phyloP scores from a whole-genome alignment of 305 asterid genomes.

The Stenogyne calaminthoides region DNA sequence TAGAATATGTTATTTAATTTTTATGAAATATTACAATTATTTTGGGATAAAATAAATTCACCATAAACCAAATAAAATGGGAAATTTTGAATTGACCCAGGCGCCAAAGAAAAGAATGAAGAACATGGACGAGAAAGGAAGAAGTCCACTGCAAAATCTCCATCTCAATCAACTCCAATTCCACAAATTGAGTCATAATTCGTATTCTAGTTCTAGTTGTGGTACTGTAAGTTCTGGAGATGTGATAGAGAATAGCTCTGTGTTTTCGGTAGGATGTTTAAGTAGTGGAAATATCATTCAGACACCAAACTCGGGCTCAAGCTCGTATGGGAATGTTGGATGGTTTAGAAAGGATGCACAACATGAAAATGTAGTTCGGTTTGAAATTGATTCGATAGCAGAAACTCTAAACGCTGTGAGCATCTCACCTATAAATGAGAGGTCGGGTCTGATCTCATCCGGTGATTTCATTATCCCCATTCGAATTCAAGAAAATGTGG shows the following conservation, averaged over 20 bases:
- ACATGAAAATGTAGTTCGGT: constrained; percentile 26
- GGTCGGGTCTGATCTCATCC: constrained; percentile 24
- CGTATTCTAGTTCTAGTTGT: constrained; percentile 6
- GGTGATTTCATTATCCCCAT: constrained; percentile 18
- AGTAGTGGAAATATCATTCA: constrained; percentile 59
- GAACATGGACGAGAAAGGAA: too few species aligned
- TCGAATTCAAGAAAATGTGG: constrained; percentile 13
- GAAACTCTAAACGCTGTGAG: constrained; percentile 34
- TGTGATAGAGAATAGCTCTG: constrained; percentile 37
- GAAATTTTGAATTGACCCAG: too few species aligned
- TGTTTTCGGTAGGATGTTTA: constrained; percentile 35
- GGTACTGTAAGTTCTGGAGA: background rate
- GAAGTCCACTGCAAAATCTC: background rate
- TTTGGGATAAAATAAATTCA: too few species aligned
- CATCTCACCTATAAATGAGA: constrained; percentile 34
- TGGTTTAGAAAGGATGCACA: background rate
- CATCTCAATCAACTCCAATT: constrained; percentile 6
- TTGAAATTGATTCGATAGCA: constrained; percentile 36
- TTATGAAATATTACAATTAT: too few species aligned
- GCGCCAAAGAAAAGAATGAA: too few species aligned
- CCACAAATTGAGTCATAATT: background rate
- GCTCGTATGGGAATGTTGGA: constrained; percentile 32
- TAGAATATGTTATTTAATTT: too few species aligned
- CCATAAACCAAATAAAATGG: too few species aligned
- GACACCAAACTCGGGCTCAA: constrained; percentile 61